These are phyloP conservation scores for Drechslerella stenobrocha DNA, from an alignment of 2,329 filamentous ascomycete species.

Conservation along the genomic window DNA sequence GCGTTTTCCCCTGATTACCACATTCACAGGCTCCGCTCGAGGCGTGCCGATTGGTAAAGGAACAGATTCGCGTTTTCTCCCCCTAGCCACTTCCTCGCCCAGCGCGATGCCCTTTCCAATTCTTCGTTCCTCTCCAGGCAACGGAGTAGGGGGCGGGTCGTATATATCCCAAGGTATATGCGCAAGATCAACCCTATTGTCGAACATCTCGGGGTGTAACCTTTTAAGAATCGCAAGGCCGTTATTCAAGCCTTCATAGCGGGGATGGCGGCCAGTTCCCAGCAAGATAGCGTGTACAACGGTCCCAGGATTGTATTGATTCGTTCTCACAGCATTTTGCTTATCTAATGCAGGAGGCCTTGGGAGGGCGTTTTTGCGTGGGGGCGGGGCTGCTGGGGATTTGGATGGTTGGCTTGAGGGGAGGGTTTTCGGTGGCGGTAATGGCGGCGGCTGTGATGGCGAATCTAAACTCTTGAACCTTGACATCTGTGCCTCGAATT, in stretches of 20 bases:
- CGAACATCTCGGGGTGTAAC: constrained; percentile 33
- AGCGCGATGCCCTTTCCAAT: not conserved
- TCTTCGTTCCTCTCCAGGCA: constrained; percentile 24
- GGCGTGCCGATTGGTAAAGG: constrained; percentile 13
- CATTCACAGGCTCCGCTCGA: constrained; percentile 14
- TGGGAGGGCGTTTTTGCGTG: constrained; percentile 14
- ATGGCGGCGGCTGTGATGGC: constrained; percentile 3
- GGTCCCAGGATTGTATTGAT: constrained; percentile 63
- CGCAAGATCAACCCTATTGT: constrained; percentile 46
- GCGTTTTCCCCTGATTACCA: constrained; percentile 17
- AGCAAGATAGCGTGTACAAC: constrained; percentile 68
- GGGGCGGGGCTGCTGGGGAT: constrained; percentile 3
- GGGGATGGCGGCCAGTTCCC: constrained; percentile 65
- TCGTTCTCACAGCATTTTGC: constrained; percentile 58
- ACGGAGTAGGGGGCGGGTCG: constrained; percentile 40
- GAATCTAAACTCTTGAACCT: constrained; percentile 12
- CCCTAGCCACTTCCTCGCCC: constrained; percentile 19
- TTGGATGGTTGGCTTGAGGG: not conserved
- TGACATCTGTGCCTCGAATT: constrained; percentile 27
- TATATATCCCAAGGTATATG: constrained; percentile 51
- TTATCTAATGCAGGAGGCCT: constrained; percentile 55
- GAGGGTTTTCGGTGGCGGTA: not conserved
- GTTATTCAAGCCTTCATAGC: constrained; percentile 63
- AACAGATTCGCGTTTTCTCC: constrained; percentile 17
- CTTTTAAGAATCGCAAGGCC: constrained; percentile 59